Percentiles rank a stretch among this genome's conserved stretches.
These are phyloP conservation scores for Trametes meyenii DNA, from an alignment of 768 basidiomycete genomes.

Conservation along the genomic window DNA sequence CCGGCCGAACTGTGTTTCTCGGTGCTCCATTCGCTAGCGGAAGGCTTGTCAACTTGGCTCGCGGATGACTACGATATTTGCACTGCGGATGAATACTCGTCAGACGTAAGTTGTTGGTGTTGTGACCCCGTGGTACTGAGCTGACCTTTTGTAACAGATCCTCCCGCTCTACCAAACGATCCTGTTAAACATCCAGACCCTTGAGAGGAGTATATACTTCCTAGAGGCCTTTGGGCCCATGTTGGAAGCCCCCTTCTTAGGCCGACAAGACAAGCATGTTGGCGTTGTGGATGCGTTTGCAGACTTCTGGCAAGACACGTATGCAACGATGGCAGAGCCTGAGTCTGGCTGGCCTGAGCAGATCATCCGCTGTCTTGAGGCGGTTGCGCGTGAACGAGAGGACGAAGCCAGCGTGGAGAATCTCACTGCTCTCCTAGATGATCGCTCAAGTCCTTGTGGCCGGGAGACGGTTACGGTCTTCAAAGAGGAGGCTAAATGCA, in stretches of 20 bases:
- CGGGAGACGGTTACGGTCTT: neutral
- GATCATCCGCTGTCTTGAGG: constrained; percentile 41
- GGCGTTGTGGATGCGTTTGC: constrained; percentile 54
- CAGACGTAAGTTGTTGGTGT: constrained; percentile 50
- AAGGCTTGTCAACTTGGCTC: constrained; percentile 63
- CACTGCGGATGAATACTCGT: constrained; percentile 54
- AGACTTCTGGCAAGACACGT: constrained; percentile 63
- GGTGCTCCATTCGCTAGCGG: constrained; percentile 53
- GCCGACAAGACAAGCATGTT: constrained; percentile 49
- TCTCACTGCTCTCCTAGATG: constrained; percentile 20
- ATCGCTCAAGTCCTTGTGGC: constrained; percentile 3
- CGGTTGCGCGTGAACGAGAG: constrained; percentile 18
- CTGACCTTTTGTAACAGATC: constrained; percentile 44
- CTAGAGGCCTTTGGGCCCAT: constrained; percentile 53
- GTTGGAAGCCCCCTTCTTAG: constrained; percentile 59
- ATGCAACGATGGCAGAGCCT: constrained; percentile 44
- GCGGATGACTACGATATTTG: constrained; percentile 58
- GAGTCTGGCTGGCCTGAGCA: constrained; percentile 56
- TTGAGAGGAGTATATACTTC: constrained; percentile 43
- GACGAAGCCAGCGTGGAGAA: constrained; percentile 17
- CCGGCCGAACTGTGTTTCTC: constrained; percentile 48
- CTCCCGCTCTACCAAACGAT: constrained; percentile 65
- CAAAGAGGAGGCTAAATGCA: neutral
- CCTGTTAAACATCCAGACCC: constrained; percentile 51
- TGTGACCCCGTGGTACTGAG: neutral